These are phyloP conservation scores for Suillus subalutaceus DNA, from an alignment of 768 basidiomycete species.

Conservation along the genomic window DNA sequence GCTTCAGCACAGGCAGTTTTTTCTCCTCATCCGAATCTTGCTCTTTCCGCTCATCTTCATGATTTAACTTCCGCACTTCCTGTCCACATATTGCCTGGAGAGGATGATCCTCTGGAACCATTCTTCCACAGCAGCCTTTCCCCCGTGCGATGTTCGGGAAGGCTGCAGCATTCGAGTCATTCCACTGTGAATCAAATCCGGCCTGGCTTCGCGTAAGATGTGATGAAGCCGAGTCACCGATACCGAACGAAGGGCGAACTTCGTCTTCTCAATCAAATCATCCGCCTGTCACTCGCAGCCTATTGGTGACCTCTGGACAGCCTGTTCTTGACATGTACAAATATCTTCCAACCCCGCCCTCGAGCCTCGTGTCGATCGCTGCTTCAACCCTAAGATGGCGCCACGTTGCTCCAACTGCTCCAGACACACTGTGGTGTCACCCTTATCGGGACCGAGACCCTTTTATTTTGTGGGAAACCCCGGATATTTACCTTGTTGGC, in stretches of 20 bases:
- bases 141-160: slow-evolving; percentile 90
- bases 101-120: slow-evolving; percentile 84
- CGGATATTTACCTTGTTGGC: slow-evolving; percentile 91
- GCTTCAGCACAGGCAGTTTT: slow-evolving; percentile 58
- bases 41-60: slow-evolving; percentile 67
- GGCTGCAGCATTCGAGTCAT: slow-evolving; percentile 56
- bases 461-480: slow-evolving; percentile 84
- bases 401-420: slow-evolving; percentile 98
- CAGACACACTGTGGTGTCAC: slow-evolving; percentile 98
- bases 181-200: slow-evolving; percentile 88
- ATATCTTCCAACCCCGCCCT: slow-evolving; percentile 75
- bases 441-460: slow-evolving; percentile 89
- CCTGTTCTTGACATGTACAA: slow-evolving; percentile 95
- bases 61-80: slow-evolving; percentile 82
- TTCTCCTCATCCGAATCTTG: slow-evolving; percentile 73
- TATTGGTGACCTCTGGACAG: slow-evolving; percentile 91
- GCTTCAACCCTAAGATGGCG: slow-evolving; percentile 87
- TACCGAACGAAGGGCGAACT: slow-evolving; percentile 3
- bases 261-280: slow-evolving; percentile 13
- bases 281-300: slow-evolving; percentile 46
- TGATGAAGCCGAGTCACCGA: slow-evolving; percentile 20
- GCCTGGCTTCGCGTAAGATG: slow-evolving; percentile 73
- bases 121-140: slow-evolving; percentile 92
- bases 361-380: slow-evolving; percentile 74
- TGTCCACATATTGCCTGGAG: slow-evolving; percentile 87